phyloP scores from a whole-genome alignment of 2,329 filamentous ascomycete species.

The Diplodia mutila region DNA sequence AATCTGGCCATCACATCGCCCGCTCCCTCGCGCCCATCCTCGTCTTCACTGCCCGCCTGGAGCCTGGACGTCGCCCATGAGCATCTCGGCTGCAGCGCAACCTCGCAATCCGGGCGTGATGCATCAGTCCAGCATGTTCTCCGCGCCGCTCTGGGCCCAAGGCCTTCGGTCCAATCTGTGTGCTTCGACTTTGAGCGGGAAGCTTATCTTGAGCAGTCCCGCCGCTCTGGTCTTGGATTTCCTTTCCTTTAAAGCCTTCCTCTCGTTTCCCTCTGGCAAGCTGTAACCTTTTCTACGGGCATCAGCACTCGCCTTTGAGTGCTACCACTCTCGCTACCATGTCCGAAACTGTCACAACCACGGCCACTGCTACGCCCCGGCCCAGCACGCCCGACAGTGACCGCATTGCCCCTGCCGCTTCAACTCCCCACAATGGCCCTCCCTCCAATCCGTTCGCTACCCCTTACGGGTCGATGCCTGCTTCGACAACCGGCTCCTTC shows the following conservation, averaged over 20 bases:
- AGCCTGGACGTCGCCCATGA: not conserved
- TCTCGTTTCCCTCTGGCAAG: not conserved
- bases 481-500: slow-evolving; percentile 46
- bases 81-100: slow-evolving; percentile 3
- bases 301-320: not conserved
- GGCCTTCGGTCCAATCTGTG: not conserved
- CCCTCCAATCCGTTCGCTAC: slow-evolving; percentile 39
- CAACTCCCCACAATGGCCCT: slow-evolving; percentile 19
- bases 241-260: not conserved
- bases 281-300: not conserved
- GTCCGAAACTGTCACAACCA: slow-evolving; percentile 28
- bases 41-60: not conserved
- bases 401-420: slow-evolving; percentile 34
- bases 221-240: not conserved
- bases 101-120: not conserved
- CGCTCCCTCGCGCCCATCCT: slow-evolving; percentile 13
- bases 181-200: not conserved
- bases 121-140: not conserved
- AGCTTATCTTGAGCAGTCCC: slow-evolving; percentile 16
- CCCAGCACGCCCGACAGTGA: slow-evolving; percentile 47
- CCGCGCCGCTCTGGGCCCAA: slow-evolving; percentile 11
- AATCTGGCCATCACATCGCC: slow-evolving; percentile 6
- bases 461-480: slow-evolving; percentile 50
- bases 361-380: slow-evolving; percentile 41
- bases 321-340: slow-evolving; percentile 11